These are phyloP conservation scores for Dipodascus albidus DNA, from an alignment of 805 yeast genomes.

Conservation along the genomic window DNA sequence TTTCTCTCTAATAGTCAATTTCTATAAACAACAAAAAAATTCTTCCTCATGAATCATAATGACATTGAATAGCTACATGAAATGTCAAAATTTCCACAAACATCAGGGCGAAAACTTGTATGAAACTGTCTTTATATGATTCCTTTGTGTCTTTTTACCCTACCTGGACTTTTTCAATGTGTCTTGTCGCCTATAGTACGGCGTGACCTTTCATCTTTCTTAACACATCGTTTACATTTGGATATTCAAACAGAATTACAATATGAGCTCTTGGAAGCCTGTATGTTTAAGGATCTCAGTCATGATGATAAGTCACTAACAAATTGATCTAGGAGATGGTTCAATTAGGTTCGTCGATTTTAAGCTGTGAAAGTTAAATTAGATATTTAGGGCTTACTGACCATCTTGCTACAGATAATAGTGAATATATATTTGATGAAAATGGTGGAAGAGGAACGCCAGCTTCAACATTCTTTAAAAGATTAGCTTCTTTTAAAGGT, in stretches of 20 bases:
- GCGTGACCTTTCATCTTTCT: neutral
- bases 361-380: neutral
- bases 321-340: neutral
- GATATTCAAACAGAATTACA: neutral
- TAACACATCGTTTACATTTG: neutral
- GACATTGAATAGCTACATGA: too few species aligned
- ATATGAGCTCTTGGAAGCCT: neutral
- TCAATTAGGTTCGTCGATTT: neutral
- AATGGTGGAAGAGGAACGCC: conserved; percentile 58
- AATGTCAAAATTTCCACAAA: neutral
- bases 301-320: neutral
- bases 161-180: neutral
- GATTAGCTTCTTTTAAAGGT: conserved; percentile 19
- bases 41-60: too few species aligned
- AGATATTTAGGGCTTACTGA: neutral
- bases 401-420: neutral
- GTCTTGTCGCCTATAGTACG: neutral
- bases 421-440: conserved; percentile 55
- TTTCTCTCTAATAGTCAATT: neutral
- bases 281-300: neutral
- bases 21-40: too few species aligned
- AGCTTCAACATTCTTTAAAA: conserved; percentile 38
- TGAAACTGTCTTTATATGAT: neutral
- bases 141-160: neutral
- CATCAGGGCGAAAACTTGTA: neutral